A percentile compares a stretch with the other conserved stretches of the same genome.
Evolutionary conservation across 768 basidiomycete species (phyloP).

Genomic region (Lactarius sanguifluus): DNA sequence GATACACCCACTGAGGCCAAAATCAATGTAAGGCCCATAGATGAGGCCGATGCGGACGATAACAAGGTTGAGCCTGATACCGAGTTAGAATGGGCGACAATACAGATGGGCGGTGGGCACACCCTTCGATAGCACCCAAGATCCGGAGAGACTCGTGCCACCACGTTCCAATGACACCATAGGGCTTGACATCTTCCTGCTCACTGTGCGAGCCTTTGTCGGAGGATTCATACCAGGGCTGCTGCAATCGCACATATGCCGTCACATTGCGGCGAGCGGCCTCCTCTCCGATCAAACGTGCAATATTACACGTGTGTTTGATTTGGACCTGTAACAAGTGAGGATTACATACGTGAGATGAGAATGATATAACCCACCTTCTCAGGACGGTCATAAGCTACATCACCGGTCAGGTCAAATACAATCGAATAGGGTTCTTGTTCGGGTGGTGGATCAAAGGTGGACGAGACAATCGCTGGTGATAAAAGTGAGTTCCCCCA

Average conservation of each 20-base stretch:
- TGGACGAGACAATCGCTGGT: constrained; percentile 62
- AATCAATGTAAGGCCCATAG: constrained; percentile 80
- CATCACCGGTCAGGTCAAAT: constrained; percentile 84
- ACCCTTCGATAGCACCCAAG: constrained; percentile 74
- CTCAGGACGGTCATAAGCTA: constrained; percentile 72
- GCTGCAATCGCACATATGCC: constrained; percentile 75
- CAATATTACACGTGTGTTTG: constrained; percentile 66
- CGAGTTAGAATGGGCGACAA: constrained; percentile 4
- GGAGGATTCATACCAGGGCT: constrained; percentile 74
- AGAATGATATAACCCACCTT: constrained; percentile 48
- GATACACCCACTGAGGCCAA: constrained; percentile 42
- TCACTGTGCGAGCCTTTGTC: constrained; percentile 66
- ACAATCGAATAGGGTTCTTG: constrained; percentile 72
- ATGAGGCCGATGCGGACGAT: constrained; percentile 71
- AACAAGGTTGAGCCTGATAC: constrained; percentile 70
- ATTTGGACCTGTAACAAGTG: constrained; percentile 62
- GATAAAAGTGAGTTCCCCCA: constrained; percentile 24
- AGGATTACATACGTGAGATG: background rate
- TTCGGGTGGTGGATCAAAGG: constrained; percentile 72
- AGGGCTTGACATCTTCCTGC: constrained; percentile 72
- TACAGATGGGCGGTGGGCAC: constrained; percentile 31
- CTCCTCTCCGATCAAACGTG: constrained; percentile 68
- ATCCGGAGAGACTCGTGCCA: constrained; percentile 85
- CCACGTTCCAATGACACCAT: constrained; percentile 72
- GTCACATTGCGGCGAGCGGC: constrained; percentile 77